A percentile compares a stretch with the other conserved stretches of the same genome.
phyloP scores from a whole-genome alignment of 306 rosid species.

The Calophaca sinica region DNA sequence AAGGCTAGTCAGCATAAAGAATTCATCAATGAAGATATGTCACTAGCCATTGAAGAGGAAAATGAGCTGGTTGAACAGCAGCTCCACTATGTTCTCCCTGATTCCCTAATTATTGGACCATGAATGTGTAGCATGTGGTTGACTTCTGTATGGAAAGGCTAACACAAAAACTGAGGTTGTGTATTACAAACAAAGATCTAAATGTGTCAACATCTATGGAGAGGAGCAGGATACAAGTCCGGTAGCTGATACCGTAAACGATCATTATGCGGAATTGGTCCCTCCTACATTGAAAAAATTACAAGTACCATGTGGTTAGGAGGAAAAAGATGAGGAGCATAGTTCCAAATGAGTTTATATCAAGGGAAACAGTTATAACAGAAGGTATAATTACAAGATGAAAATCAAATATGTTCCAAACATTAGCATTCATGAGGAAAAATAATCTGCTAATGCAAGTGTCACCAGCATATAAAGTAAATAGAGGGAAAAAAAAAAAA shows the following conservation, averaged over 20 bases:
- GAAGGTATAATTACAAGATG: too few species aligned
- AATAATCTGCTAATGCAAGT: too few species aligned
- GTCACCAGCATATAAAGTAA: too few species aligned
- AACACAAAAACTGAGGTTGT: constrained; percentile 38
- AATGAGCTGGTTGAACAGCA: constrained; percentile 11
- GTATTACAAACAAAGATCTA: constrained; percentile 26
- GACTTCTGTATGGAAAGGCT: constrained; percentile 20
- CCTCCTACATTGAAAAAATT: constrained; percentile 63
- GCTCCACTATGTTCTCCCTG: constrained; percentile 30
- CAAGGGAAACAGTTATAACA: too few species aligned
- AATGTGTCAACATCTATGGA: constrained; percentile 76
- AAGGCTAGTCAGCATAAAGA: constrained; percentile 16
- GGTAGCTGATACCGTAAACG: constrained; percentile 59
- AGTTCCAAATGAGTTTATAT: neutral
- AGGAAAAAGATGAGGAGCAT: constrained; percentile 14
- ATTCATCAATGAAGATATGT: neutral
- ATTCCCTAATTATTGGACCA: neutral
- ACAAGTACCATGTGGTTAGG: neutral
- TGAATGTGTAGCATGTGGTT: constrained; percentile 7
- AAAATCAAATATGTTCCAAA: too few species aligned
- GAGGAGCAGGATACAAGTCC: constrained; percentile 82
- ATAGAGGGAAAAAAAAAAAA: too few species aligned
- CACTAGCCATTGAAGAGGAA: constrained; percentile 17
- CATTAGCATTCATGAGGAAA: too few species aligned
- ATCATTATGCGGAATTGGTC: constrained; percentile 77